These are phyloP conservation scores for Fusarium tanahbumbuense DNA, from an alignment of 2,329 filamentous ascomycete genomes.

Conservation along the genomic window DNA sequence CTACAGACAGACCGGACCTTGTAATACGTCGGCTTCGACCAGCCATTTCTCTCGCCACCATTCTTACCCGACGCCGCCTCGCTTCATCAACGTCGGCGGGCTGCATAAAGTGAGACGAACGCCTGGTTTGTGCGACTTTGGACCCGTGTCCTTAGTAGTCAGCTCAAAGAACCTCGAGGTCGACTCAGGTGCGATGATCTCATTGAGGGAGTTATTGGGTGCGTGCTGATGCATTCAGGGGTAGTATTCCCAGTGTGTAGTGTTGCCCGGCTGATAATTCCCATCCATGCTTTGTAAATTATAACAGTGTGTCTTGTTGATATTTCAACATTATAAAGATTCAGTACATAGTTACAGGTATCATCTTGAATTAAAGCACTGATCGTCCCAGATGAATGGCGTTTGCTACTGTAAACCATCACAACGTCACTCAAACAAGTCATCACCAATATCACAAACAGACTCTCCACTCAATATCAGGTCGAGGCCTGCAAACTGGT, in stretches of 20 bases:
- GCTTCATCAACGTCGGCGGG: slow-evolving; percentile 38
- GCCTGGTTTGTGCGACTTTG: slow-evolving; percentile 26
- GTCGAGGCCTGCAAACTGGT: background rate
- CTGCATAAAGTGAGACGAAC: slow-evolving; percentile 36
- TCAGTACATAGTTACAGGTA: background rate
- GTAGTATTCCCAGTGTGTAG: background rate
- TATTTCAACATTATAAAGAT: background rate
- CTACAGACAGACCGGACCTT: slow-evolving; percentile 13
- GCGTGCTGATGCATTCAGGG: background rate
- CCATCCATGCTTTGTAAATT: background rate
- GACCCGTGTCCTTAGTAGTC: background rate
- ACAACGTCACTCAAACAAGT: background rate
- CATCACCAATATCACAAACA: background rate
- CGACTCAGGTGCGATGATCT: background rate
- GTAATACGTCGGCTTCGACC: slow-evolving; percentile 18
- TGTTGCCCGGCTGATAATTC: background rate
- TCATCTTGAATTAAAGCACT: background rate
- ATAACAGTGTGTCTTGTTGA: no score
- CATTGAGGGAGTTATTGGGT: background rate
- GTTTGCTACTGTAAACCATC: background rate
- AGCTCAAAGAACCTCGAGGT: background rate
- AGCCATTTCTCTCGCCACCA: slow-evolving; percentile 14
- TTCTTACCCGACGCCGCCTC: slow-evolving; percentile 30
- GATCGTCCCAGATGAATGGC: background rate
- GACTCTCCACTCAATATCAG: background rate